These are phyloP conservation scores for Termitomyces sp. DNA, from an alignment of 768 basidiomycete genomes.

Conservation along the genomic window DNA sequence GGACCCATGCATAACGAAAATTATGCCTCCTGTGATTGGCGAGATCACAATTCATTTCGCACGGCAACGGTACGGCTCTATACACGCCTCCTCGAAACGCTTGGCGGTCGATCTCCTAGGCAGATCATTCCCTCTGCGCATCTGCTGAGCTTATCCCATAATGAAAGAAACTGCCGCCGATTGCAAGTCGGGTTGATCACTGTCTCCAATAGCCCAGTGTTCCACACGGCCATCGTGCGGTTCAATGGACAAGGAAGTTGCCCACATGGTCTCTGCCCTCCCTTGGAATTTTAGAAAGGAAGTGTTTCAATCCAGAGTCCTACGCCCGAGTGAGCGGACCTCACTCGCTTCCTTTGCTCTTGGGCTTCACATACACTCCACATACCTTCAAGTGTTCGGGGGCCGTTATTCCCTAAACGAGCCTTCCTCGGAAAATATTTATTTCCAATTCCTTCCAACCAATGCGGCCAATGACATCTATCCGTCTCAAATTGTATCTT, in stretches of 20 bases:
- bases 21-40: neutral
- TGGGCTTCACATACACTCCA: neutral
- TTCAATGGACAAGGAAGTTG: too few relatives aligned
- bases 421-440: too few relatives aligned
- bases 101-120: neutral
- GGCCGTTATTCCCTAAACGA: too few relatives aligned
- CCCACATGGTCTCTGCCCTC: too few relatives aligned
- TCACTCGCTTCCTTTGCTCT: too few relatives aligned
- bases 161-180: neutral
- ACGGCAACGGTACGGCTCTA: neutral
- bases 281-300: too few relatives aligned
- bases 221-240: too few relatives aligned
- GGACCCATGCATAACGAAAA: neutral
- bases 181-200: neutral
- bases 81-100: neutral
- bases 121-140: neutral
- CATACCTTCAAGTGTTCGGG: too few relatives aligned
- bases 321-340: too few relatives aligned
- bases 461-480: neutral
- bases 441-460: neutral
- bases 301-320: too few relatives aligned
- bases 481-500: neutral
- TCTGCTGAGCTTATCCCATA: neutral
- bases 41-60: neutral
- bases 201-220: neutral